These are phyloP conservation scores for Austroboletus novae-zelandiae DNA, from an alignment of 1,284 basidiomycete genomes.

Conservation along the genomic window DNA sequence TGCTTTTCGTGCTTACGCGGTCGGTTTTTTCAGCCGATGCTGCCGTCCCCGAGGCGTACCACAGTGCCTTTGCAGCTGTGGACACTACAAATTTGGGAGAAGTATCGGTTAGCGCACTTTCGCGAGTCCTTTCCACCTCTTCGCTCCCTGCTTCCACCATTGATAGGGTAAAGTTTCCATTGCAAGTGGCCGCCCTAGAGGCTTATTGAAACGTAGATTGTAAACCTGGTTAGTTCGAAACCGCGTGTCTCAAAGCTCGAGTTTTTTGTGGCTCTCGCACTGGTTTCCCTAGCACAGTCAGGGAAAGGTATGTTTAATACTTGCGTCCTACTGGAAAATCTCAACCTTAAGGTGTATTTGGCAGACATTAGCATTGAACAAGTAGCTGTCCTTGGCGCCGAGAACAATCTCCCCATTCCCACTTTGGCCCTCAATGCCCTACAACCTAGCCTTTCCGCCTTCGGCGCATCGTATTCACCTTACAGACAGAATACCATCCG, in stretches of 20 bases:
- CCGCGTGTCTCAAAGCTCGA: constrained; percentile 79
- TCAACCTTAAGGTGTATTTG: constrained; percentile 1
- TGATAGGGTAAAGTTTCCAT: constrained; percentile 60
- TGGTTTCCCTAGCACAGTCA: constrained; percentile 82
- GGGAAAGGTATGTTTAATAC: constrained; percentile 56
- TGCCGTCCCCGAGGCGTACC: constrained; percentile 77
- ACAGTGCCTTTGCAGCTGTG: constrained; percentile 67
- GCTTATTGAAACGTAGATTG: constrained; percentile 53
- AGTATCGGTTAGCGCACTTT: constrained; percentile 77
- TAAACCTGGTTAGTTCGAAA: constrained; percentile 75
- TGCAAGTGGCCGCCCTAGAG: neutral
- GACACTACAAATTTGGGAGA: constrained; percentile 68
- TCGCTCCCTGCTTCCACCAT: constrained; percentile 76
- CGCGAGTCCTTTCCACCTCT: constrained; percentile 74
- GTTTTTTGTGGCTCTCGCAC: constrained; percentile 84
- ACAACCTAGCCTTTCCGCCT: constrained; percentile 49
- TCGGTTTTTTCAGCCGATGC: constrained; percentile 54
- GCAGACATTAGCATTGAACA: constrained; percentile 78
- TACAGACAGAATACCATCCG: constrained; percentile 41
- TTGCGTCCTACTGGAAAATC: constrained; percentile 1
- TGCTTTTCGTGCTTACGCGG: constrained; percentile 10
- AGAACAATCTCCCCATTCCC: constrained; percentile 70
- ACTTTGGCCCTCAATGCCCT: constrained; percentile 62
- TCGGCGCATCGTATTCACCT: constrained; percentile 38
- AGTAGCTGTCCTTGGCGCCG: constrained; percentile 68